Evolutionary conservation across 2,329 filamentous ascomycete genomes (phyloP).

Genomic region (Magnaporthales sp.): DNA sequence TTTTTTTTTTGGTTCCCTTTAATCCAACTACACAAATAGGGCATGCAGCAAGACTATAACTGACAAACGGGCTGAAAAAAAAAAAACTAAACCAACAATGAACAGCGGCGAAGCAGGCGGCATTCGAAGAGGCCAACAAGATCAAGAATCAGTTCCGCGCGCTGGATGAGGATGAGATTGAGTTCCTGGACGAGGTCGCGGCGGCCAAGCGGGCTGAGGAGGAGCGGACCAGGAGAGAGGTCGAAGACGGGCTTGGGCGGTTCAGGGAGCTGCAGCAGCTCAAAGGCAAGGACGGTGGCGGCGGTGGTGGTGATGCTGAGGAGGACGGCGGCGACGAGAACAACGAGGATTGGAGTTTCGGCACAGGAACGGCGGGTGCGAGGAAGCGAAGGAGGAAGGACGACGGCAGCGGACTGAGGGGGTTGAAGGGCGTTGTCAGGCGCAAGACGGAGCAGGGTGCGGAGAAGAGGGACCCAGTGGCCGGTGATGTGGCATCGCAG

Average conservation of each 20-base stretch:
- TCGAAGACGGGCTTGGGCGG: conserved; percentile 43
- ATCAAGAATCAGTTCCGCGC: conserved; percentile 70
- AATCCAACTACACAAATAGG: not conserved
- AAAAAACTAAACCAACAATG: not conserved
- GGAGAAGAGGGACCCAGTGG: conserved; percentile 10
- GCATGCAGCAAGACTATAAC: not conserved
- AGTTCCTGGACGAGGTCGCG: conserved; percentile 57
- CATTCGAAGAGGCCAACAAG: conserved; percentile 65
- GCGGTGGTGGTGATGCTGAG: not conserved
- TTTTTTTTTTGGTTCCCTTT: conserved; percentile 1
- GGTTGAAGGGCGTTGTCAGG: conserved; percentile 13
- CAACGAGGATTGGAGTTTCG: conserved; percentile 9
- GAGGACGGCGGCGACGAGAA: conserved; percentile 6
- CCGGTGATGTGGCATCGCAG: conserved; percentile 9
- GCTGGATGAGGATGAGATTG: conserved; percentile 71
- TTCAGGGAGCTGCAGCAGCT: conserved; percentile 44
- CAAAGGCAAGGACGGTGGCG: conserved; percentile 8
- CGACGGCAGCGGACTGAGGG: conserved; percentile 6
- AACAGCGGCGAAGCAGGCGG: conserved; percentile 69
- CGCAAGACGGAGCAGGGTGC: conserved; percentile 8
- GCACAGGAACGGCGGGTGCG: not conserved
- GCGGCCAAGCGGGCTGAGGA: conserved; percentile 43
- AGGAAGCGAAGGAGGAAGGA: conserved; percentile 13
- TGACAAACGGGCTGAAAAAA: not conserved
- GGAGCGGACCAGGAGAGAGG: conserved; percentile 43